Evolutionary conservation across 2,329 filamentous ascomycete species (phyloP).

Genomic region (Sporothrix variecibatus): DNA sequence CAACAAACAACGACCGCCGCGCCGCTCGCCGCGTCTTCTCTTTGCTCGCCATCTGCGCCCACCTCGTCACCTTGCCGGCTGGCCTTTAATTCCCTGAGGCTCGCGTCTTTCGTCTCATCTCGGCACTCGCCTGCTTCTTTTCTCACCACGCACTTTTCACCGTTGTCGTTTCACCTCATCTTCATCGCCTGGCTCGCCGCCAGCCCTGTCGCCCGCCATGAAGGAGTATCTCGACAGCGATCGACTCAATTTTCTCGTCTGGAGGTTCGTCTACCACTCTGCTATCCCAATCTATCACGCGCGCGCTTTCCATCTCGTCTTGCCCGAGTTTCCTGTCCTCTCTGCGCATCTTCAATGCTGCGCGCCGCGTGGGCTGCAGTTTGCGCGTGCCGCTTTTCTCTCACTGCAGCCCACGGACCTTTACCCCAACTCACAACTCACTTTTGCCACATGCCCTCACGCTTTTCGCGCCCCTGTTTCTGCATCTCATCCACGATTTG

Average conservation of each 20-base stretch:
- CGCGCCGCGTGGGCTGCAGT: background rate
- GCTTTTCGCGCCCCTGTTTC: constrained; percentile 3
- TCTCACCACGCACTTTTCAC: background rate
- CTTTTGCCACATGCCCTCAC: constrained; percentile 11
- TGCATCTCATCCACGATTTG: constrained; percentile 1
- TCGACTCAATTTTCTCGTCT: constrained; percentile 70
- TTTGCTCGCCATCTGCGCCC: background rate
- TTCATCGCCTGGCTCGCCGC: constrained; percentile 21
- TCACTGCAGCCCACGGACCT: background rate
- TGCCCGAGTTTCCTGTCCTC: constrained; percentile 23
- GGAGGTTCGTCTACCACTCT: constrained; percentile 59
- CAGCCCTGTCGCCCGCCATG: constrained; percentile 44
- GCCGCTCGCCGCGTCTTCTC: background rate
- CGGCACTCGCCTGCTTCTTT: background rate
- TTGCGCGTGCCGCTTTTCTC: background rate
- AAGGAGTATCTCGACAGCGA: constrained; percentile 67
- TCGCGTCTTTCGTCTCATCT: background rate
- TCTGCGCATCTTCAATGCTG: constrained; percentile 21
- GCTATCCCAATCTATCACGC: constrained; percentile 21
- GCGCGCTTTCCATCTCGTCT: constrained; percentile 23
- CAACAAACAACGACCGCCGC: background rate
- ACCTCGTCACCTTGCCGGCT: background rate
- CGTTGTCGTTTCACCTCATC: background rate
- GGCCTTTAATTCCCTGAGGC: background rate
- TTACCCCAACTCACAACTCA: background rate